Evolutionary conservation across 2,329 filamentous ascomycete species (phyloP), one percentile per base, ranked within the genome.

Genomic region (Ophidiomyces ophidiicola): DNA sequence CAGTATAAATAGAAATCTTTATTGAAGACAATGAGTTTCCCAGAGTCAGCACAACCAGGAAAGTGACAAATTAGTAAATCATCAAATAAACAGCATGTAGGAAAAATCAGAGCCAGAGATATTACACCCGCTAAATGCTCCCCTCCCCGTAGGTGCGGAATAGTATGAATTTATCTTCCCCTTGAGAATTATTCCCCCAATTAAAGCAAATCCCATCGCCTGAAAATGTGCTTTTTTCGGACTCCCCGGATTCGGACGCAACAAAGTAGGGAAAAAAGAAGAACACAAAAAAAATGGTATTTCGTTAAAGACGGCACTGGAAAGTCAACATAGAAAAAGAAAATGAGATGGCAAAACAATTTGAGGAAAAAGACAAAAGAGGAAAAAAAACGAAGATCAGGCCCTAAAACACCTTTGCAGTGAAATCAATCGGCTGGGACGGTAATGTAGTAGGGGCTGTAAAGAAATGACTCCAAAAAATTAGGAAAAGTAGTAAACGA

Each of bases 71-170:
- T n/a, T n/a, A n/a, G n/a, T n/a, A n/a, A n/a, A n/a, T n/a, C n/a
- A n/a, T n/a, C n/a, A n/a, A 15, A 31, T 19, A 32, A 10, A n/a
- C 8, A 4, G 11, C n/a, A 36, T 28, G 23, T 1, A 15, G 33
- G 20, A 28, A 26, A 20, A n/a, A 6, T 11, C 11, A 10, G n/a
- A 28, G 3, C 31, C 17, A 30, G 18, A 30, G 26, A 37, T 37
- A 37, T 37, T 37, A 37, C 35, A 37, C 35, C 35, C 33, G 35
- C 35, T 37, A 37, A n/a, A 37, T 37, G 35, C 35, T 12, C 35
- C 24, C 17, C 11, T n/a, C 11, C 11, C 6, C 6, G 5, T 30
- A 15, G 5, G 23, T 18, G 8, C n/a, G 20, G 30, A 21, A 21
- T 6, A 37, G 30, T 29, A 37, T 18, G 6, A 5, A 36, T 36